Base-by-base conservation (phyloP, 495 filamentous ascomycete species). In the Delitschia confertaspora region DNA sequence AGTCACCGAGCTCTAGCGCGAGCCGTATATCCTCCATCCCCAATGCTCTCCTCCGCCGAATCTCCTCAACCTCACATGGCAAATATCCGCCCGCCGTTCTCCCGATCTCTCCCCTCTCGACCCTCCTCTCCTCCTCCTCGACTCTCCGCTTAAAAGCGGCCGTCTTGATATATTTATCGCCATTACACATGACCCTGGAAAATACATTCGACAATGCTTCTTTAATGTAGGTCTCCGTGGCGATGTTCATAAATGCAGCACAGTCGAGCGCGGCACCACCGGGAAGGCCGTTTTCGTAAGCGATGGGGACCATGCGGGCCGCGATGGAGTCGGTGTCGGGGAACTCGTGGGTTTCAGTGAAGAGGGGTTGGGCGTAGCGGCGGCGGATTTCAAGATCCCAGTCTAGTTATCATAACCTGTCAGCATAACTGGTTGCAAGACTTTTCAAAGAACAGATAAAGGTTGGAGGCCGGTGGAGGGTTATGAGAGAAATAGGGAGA, bases 201-300 rank as follows among this genome's bases (percentile, higher is more conserved):
- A 93, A 85, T 8, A 95, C 74, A 2, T 77, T 74, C 5, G 80
- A 77, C 23, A 96, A 67, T 4, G 89, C 74, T 53, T 94, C 85
- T 64, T 95, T 96, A 46, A 96, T 79, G 56, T 82, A 95, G 0
- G 82, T 87, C 62, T 98, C 89, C 2, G 85, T 83, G 2, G 89
- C 91, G 31, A 87, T 78, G 17, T 85, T 82, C 78, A 98, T 82
- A 59, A 89, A 86, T 38, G 84, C 79, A 4, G 88, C 78, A 24
- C 84, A 84, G 20, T 84, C 76, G 4, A 78, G 59, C 5, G 74
- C 67, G 47, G 84, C 75, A 2, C 88, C 85, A 17, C 72, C 73
- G n/a, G 73, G 71, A 3, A 98, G 75, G 0, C 88, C 91, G 47
- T 84, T 74, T 63, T 95, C 91, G 64, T 93, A 95, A 64, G 86